phyloP scores from a whole-genome alignment of 192 early-diverging fungal genomes.

The Coemansia sp. region DNA sequence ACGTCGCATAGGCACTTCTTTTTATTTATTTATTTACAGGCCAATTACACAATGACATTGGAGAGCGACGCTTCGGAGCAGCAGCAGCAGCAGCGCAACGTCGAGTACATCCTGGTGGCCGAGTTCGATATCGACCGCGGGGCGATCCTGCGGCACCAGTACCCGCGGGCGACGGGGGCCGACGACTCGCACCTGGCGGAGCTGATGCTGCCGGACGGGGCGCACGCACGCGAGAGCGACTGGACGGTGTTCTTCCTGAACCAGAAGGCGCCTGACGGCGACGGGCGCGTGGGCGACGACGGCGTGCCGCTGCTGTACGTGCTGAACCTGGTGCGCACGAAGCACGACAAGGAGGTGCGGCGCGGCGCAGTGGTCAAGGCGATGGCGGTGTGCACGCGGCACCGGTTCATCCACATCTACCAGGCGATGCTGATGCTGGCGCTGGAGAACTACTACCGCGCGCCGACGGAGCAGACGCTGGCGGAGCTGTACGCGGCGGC shows the following conservation, averaged over 20 bases:
- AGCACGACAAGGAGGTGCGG: slow-evolving; percentile 77
- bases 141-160: slow-evolving; percentile 82
- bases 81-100: slow-evolving; percentile 53
- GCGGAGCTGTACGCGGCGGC: slow-evolving; percentile 77
- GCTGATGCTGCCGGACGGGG: slow-evolving; percentile 94
- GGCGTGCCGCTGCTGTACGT: slow-evolving; percentile 79
- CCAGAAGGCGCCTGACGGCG: slow-evolving; percentile 54
- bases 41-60: background rate
- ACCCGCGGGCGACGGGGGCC: slow-evolving; percentile 75
- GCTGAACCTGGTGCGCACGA: slow-evolving; percentile 88
- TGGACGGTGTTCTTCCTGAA: slow-evolving; percentile 95
- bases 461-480: slow-evolving; percentile 69
- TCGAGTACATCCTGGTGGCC: slow-evolving; percentile 84
- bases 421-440: slow-evolving; percentile 87
- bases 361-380: slow-evolving; percentile 91
- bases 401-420: slow-evolving; percentile 91
- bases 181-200: slow-evolving; percentile 88
- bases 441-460: slow-evolving; percentile 86
- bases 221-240: slow-evolving; percentile 89
- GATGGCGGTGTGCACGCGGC: slow-evolving; percentile 87
- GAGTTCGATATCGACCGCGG: slow-evolving; percentile 97
- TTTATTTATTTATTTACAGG: no score
- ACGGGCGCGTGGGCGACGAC: slow-evolving; percentile 30
- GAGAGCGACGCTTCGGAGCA: background rate
- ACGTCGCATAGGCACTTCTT: no score